Evolutionary conservation across 2,329 filamentous ascomycete species (phyloP).

Genomic region (Neoscytalidium dimidiatum): DNA sequence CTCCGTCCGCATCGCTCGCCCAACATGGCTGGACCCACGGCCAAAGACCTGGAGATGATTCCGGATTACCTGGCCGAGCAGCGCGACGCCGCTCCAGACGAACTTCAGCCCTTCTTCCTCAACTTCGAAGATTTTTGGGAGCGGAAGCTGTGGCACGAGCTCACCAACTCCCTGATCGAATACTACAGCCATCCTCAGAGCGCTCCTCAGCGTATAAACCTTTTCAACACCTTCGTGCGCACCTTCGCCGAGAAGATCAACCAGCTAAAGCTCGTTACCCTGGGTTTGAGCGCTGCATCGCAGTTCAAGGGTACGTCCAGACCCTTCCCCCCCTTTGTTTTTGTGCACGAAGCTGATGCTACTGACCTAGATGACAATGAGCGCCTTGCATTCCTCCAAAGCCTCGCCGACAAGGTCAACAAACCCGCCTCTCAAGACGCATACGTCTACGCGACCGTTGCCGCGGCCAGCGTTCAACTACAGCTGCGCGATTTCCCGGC

Average conservation of each 20-base stretch:
- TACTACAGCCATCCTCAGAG: constrained; percentile 87
- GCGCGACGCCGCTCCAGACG: constrained; percentile 82
- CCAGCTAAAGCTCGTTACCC: constrained; percentile 91
- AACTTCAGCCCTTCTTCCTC: constrained; percentile 84
- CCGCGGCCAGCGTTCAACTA: constrained; percentile 85
- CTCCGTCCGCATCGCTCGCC: neutral
- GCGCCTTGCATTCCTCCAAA: constrained; percentile 79
- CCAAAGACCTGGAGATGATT: constrained; percentile 85
- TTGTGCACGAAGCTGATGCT: constrained; percentile 26
- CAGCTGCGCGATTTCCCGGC: constrained; percentile 77
- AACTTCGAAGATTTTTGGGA: constrained; percentile 97
- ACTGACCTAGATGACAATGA: constrained; percentile 73
- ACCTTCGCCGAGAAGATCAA: constrained; percentile 99
- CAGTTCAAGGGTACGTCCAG: constrained; percentile 70
- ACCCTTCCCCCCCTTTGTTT: neutral
- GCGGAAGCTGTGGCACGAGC: constrained; percentile 98
- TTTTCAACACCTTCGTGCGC: constrained; percentile 94
- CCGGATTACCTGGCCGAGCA: constrained; percentile 89
- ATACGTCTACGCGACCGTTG: constrained; percentile 89
- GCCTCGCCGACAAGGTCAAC: constrained; percentile 84
- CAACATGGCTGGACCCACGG: constrained; percentile 32
- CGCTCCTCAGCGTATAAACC: constrained; percentile 77
- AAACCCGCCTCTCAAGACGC: constrained; percentile 93
- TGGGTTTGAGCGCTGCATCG: constrained; percentile 83
- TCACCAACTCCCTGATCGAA: constrained; percentile 82